phyloP scores from a whole-genome alignment of 768 basidiomycete species.

The Agrocybe praecox region DNA sequence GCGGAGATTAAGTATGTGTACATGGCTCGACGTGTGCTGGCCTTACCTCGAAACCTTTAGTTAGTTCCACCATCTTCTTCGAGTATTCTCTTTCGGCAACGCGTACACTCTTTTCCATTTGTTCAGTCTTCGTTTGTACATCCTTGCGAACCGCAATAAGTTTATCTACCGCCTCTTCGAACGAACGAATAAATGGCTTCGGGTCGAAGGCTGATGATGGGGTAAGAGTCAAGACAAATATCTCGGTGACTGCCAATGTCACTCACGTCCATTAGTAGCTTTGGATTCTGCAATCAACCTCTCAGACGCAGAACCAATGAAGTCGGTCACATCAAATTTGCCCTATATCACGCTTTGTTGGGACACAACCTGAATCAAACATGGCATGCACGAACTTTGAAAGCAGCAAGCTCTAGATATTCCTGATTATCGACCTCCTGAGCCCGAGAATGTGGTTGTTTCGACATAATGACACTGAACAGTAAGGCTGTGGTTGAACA shows the following conservation, averaged over 20 bases:
- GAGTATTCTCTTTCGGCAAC: slow-evolving; percentile 93
- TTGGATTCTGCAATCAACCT: slow-evolving; percentile 87
- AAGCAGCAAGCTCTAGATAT: slow-evolving; percentile 53
- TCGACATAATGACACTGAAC: slow-evolving; percentile 11
- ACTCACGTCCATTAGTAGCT: slow-evolving; percentile 74
- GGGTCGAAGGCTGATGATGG: slow-evolving; percentile 83
- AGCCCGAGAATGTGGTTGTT: slow-evolving; percentile 10
- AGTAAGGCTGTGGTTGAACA: too few species aligned
- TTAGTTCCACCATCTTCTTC: slow-evolving; percentile 90
- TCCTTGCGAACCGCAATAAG: slow-evolving; percentile 87
- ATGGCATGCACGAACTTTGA: slow-evolving; percentile 46
- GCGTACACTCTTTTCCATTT: slow-evolving; percentile 89
- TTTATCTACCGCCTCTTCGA: slow-evolving; percentile 88
- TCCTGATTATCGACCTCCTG: slow-evolving; percentile 41
- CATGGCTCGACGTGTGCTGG: neutral
- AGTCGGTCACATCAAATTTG: slow-evolving; percentile 92
- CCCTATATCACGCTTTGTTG: slow-evolving; percentile 45
- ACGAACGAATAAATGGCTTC: slow-evolving; percentile 88
- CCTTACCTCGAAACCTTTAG: slow-evolving; percentile 90
- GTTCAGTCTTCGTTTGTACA: slow-evolving; percentile 87
- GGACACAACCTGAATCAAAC: neutral
- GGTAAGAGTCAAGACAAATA: neutral
- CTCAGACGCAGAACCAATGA: slow-evolving; percentile 84
- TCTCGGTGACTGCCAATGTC: neutral
- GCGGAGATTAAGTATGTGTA: slow-evolving; percentile 1